A percentile compares a stretch with the other conserved stretches of the same genome.
Conservation (phyloP, 2,329 filamentous ascomycete species). For the Aquanectria penicillioides region DNA sequence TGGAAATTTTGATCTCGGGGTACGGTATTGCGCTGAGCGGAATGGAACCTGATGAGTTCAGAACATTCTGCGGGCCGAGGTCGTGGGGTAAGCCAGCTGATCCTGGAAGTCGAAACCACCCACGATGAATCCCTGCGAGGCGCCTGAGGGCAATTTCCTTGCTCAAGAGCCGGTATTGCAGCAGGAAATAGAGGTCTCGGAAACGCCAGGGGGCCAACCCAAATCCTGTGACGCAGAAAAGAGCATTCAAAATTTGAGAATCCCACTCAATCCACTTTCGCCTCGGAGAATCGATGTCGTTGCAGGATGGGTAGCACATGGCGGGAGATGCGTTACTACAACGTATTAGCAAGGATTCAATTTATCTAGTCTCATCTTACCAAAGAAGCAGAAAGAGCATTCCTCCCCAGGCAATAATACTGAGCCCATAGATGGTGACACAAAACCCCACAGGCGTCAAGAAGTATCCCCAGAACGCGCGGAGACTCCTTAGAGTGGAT, state of each 20-base stretch:
- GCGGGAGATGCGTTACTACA: constrained; percentile 58
- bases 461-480: constrained; percentile 77
- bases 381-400: constrained; percentile 90
- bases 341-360: constrained; percentile 16
- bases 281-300: constrained; percentile 79
- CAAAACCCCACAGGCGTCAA: constrained; percentile 80
- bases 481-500: constrained; percentile 65
- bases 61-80: constrained; percentile 64
- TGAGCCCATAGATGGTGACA: constrained; percentile 81
- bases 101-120: constrained; percentile 79
- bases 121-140: constrained; percentile 77
- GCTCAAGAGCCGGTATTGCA: constrained; percentile 68
- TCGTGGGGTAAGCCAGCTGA: constrained; percentile 67
- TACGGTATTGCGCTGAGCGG: constrained; percentile 61
- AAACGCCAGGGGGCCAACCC: constrained; percentile 87
- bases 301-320: constrained; percentile 77
- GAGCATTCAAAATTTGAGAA: constrained; percentile 79
- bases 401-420: constrained; percentile 88
- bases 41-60: constrained; percentile 50
- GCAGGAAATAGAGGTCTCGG: constrained; percentile 79
- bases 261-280: constrained; percentile 87
- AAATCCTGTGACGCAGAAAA: constrained; percentile 90
- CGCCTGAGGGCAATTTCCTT: constrained; percentile 68
- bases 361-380: constrained; percentile 53
- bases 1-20: constrained; percentile 70